Evolutionary conservation across 129 eudicot genomes (phyloP), one percentile per base, ranked within the genome.

Genomic region (Chrysanthemum lavandulifolium): DNA sequence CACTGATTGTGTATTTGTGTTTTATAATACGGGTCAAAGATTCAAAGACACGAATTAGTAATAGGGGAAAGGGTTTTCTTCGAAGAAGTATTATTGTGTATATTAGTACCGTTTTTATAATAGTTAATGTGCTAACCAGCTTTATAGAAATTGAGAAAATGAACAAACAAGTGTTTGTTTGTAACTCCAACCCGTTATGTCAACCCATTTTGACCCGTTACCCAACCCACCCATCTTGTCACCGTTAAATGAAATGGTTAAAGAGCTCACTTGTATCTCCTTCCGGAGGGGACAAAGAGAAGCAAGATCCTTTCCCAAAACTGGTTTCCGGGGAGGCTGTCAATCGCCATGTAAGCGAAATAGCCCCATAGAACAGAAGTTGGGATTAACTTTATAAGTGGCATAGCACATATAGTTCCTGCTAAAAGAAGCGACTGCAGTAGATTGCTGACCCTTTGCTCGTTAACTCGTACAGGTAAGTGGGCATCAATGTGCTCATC

Each of bases 301-400:
- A 91, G 84, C 52, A 73, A 57, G 2, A 87, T 68, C 67, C 97
- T 80, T 77, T 91, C 97, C 95, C 95, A 88, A 36, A 88, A 86
- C 80, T 91, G 97, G 76, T 84, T 88, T 49, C 97, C 96, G 0
- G 95, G 97, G 54, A 88, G 89, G 52, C 97, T 91, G 31, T 91
- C 97, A n/a, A 91, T 88, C 12, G 97, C 86, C 97, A 91, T 91
- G 82, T 85, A 91, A 14, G 96, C 96, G 47, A 91, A 91, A 78
- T 91, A 91, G 11, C 95, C 95, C 91, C 91, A 86, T 2, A 86
- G 78, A 65, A 83, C 83, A 4, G 90, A 86, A 11, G 90, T 86
- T 49, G 90, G 90, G 69, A 86, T 86, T 15, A 27, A 33, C 82
- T 83, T 86, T 53, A 83, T 74, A 14, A 83, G 15, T 0, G 91